Base-by-base conservation (phyloP, 805 yeast species). In the Zygosaccharomyces siamensis region DNA sequence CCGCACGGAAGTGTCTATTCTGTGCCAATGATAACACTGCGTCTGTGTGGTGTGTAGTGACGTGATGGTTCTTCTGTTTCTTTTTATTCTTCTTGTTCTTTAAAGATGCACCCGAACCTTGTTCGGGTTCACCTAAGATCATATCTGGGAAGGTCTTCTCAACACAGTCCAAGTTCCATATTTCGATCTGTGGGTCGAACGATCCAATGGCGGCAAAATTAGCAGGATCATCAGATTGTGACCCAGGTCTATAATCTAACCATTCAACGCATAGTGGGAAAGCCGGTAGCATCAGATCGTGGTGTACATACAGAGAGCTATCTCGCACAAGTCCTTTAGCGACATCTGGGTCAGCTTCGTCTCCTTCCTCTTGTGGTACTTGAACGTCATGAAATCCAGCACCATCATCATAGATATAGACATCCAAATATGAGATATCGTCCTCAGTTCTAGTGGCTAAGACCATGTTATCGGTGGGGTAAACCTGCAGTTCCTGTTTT, bases 231-330 rank as follows among this genome's bases (percentile, higher is more conserved):
- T 68, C 68, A 20, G 69, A 70, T 37, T 72, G 72, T 31, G 72
- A 72, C 11, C 74, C 78, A 28, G 95, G 92, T 52, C 74, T 76
- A 66, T 77, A 86, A 67, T 88, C 86, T 54, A 93, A 67, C 98
- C 98, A 92, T 69, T 93, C 99, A 30, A 90, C 90, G 66, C 97
- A 89, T 52, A 93, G 76, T 37, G 99, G 99, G 77, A 93, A 92
- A 2, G 97, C 86, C 1, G 99, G 99, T 52, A 93, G 76, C 97
- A 93, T 89, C 58, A 92, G 71, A 67, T 93, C 99, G 68, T 93
- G 99, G 65, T 93, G 99, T 44, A 92, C 93, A 62, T 93, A 93
- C 54, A 93, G 71, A 33, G 83, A 80, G 47, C 84, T 78, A 43
- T 81, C 93, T 71, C 95, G 78, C 35, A 78, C 77, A 60, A 80